Percentiles rank a stretch among this genome's conserved stretches.
phyloP scores from a whole-genome alignment of 1,139 yeast genomes.

The Pichia sp. region DNA sequence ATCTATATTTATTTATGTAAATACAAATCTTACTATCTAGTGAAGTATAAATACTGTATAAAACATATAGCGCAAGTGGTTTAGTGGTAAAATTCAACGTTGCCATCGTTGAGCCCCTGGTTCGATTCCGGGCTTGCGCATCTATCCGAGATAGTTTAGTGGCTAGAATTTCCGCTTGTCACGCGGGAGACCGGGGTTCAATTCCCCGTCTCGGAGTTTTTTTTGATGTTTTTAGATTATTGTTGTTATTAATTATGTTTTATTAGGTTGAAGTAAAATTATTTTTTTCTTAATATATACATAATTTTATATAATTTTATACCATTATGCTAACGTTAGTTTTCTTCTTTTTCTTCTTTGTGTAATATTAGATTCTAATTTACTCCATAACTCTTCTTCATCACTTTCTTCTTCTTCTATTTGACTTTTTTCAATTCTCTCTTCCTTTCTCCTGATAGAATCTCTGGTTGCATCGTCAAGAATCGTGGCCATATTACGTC shows the following conservation, averaged over 20 bases:
- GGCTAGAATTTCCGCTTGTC: conserved; percentile 16
- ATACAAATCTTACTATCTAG: too few relatives aligned
- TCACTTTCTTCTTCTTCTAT: conserved; percentile 26
- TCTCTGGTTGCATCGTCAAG: conserved; percentile 4
- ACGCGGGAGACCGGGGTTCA: conserved; percentile 16
- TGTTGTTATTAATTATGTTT: neutral
- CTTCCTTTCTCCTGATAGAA: conserved; percentile 26
- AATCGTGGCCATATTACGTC: conserved; percentile 25
- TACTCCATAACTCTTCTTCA: conserved; percentile 29
- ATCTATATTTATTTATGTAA: too few relatives aligned
- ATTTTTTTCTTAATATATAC: neutral
- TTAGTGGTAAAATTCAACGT: conserved; percentile 16
- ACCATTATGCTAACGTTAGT: conserved; percentile 6
- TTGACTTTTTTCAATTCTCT: conserved; percentile 37
- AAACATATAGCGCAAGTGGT: conserved; percentile 17
- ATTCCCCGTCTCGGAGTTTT: conserved; percentile 14
- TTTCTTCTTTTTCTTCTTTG: conserved; percentile 27
- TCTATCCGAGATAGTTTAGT: conserved; percentile 13
- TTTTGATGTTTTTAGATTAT: neutral
- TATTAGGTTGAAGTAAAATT: too few relatives aligned
- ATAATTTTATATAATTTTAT: neutral
- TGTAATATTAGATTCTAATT: conserved; percentile 18
- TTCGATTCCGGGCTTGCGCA: conserved; percentile 14
- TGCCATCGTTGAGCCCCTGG: conserved; percentile 17
- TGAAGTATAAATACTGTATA: too few relatives aligned